Conservation (phyloP, 1,284 basidiomycete genomes). For the Papiliotrema flavescens region DNA sequence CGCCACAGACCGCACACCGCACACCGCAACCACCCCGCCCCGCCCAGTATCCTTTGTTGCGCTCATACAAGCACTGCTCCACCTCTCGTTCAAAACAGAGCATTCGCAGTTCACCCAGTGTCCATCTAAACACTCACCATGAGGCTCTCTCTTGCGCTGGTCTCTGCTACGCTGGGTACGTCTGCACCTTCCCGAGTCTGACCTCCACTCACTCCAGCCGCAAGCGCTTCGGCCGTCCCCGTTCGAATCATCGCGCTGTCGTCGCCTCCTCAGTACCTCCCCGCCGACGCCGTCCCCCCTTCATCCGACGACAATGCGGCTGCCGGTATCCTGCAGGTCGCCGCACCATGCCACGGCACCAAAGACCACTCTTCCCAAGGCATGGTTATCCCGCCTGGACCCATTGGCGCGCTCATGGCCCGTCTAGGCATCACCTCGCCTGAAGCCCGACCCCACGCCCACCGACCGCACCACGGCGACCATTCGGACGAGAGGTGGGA, state of each 20-base stretch:
- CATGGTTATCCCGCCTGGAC: neutral
- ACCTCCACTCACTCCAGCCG: constrained; percentile 8
- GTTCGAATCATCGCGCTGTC: constrained; percentile 12
- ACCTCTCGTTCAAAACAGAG: neutral
- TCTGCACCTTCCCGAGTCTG: neutral
- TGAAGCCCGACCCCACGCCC: neutral
- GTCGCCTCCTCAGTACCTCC: neutral
- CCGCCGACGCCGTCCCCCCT: neutral
- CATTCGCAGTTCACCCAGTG: neutral
- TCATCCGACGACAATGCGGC: neutral
- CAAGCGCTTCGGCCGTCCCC: constrained; percentile 14
- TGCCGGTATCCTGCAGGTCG: neutral
- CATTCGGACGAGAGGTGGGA: neutral
- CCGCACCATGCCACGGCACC: constrained; percentile 2
- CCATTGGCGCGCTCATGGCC: constrained; percentile 4
- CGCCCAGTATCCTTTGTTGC: neutral
- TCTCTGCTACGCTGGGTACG: constrained; percentile 4
- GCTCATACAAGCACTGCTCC: neutral
- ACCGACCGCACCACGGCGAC: neutral
- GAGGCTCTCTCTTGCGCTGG: constrained; percentile 21
- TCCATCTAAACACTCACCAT: constrained; percentile 12
- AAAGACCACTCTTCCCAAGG: neutral
- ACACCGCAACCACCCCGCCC: too few relatives aligned
- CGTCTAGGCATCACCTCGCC: constrained; percentile 2
- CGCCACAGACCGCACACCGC: neutral